These are phyloP conservation scores for Madurella mycetomatis DNA, from an alignment of 2,329 filamentous ascomycete genomes.

Conservation along the genomic window DNA sequence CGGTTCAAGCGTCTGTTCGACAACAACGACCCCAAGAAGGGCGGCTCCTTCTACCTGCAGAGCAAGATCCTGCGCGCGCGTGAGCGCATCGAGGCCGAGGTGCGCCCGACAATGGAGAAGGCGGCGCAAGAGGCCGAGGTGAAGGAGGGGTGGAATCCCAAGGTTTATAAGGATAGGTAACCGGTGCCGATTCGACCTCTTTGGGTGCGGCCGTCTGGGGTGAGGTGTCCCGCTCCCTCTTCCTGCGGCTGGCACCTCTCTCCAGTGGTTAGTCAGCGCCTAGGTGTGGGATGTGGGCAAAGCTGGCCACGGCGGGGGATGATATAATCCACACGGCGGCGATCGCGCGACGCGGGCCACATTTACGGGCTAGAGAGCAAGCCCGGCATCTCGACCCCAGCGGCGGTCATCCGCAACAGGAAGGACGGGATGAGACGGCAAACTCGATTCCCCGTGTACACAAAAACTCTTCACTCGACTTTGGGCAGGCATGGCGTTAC, in stretches of 20 bases:
- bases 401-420: background rate
- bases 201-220: no score
- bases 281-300: no score
- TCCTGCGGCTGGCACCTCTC: no score
- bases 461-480: slow-evolving; percentile 27
- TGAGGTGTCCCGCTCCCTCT: no score
- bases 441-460: slow-evolving; percentile 11
- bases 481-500: slow-evolving; percentile 26
- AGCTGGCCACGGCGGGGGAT: no score
- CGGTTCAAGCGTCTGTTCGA: slow-evolving; percentile 96
- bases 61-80: slow-evolving; percentile 91
- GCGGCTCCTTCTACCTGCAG: slow-evolving; percentile 96
- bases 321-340: background rate
- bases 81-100: slow-evolving; percentile 86
- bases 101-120: slow-evolving; percentile 66
- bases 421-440: background rate
- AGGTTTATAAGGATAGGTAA: slow-evolving; percentile 84
- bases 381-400: background rate
- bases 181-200: background rate
- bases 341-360: background rate
- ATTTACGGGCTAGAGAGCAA: background rate
- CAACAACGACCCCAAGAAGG: slow-evolving; percentile 88
- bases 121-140: slow-evolving; percentile 71
- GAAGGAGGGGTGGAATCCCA: slow-evolving; percentile 87
- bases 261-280: no score